A percentile compares a stretch with the other conserved stretches of the same genome.
These are phyloP conservation scores for Ogataea hybrid DNA, from an alignment of 1,139 yeast species.

Conservation along the genomic window DNA sequence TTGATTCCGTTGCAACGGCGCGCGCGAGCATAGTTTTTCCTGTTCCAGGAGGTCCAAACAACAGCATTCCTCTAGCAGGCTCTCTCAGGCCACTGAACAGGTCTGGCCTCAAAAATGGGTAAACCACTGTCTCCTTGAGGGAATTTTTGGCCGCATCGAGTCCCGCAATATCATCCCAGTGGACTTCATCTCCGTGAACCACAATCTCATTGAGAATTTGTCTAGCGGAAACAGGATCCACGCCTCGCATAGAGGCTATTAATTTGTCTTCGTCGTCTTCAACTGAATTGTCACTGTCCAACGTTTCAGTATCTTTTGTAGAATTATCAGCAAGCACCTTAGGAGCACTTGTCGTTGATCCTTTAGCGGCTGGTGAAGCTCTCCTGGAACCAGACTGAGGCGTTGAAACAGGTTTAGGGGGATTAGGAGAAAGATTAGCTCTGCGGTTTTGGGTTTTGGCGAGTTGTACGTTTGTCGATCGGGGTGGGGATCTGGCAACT, in stretches of 20 bases:
- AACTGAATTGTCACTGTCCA: conserved; percentile 28
- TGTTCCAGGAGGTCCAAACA: conserved; percentile 98
- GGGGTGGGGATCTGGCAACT: conserved; percentile 16
- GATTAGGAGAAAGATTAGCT: conserved; percentile 12
- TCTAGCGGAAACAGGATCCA: conserved; percentile 43
- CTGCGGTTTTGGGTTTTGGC: conserved; percentile 7
- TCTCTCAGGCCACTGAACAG: conserved; percentile 87
- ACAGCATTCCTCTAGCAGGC: conserved; percentile 93
- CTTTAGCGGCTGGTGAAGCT: conserved; percentile 7
- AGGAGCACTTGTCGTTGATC: conserved; percentile 9
- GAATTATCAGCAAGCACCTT: conserved; percentile 22
- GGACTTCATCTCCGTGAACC: conserved; percentile 92
- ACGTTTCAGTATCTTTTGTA: conserved; percentile 35
- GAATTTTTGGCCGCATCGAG: conserved; percentile 86
- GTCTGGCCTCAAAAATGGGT: conserved; percentile 94
- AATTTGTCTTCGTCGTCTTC: conserved; percentile 67
- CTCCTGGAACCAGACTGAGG: conserved; percentile 9
- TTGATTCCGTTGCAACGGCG: conserved; percentile 96
- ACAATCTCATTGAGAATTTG: conserved; percentile 91
- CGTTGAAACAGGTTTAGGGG: conserved; percentile 1
- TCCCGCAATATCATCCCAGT: conserved; percentile 97
- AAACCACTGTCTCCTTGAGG: conserved; percentile 92
- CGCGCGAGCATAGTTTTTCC: conserved; percentile 98
- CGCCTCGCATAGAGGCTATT: conserved; percentile 42
- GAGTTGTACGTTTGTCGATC: conserved; percentile 4